Evolutionary conservation across 2,329 filamentous ascomycete genomes (phyloP), one percentile per base, ranked within the genome.

Genomic region (Pseudogymnoascus sp.): DNA sequence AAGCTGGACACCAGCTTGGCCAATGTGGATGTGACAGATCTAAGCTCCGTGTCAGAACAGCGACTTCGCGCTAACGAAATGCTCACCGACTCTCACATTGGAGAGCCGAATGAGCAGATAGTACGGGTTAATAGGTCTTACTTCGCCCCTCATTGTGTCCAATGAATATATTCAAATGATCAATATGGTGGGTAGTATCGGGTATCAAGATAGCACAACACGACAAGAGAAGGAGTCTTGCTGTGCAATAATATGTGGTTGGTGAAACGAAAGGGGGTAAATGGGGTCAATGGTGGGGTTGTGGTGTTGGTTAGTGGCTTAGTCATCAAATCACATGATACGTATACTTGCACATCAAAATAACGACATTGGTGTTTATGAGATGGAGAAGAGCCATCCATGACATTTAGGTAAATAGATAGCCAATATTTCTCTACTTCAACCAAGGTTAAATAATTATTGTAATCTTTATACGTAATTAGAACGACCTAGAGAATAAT

Each of bases 21-120:
- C 85, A 74, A 87, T 84, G 73, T 87, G 84, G 69, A 87, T 76
- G 75, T 87, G 85, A 72, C 81, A 82, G 73, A 87, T 81, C 84
- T 87, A 67, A 55, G 48, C 48, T 55, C 48, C 48, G 29, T 55
- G 48, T 55, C 48, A 55, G 48, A 55, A 55, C 48, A 33, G 48
- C 48, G 48, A 55, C n/a, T 55, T 35, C 48, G 48, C 29, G 48
- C 48, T 55, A 55, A 55, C 48, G 48, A 55, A 55, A 55, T 55
- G 48, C 48, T 55, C 48, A 55, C 48, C 48, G 48, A 55, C 48
- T 55, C 48, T 33, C 48, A 55, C 48, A 7, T 55, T 33, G 48
- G 48, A 55, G 48, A 55, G 48, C 35, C 29, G 12, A 55, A 55
- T 55, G 48, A 55, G 48, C 48, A 55, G 48, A 55, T 55, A 55